Percentiles rank a stretch among this genome's conserved stretches.
phyloP scores from a whole-genome alignment of 768 basidiomycete genomes.

The Agrocybe praecox region DNA sequence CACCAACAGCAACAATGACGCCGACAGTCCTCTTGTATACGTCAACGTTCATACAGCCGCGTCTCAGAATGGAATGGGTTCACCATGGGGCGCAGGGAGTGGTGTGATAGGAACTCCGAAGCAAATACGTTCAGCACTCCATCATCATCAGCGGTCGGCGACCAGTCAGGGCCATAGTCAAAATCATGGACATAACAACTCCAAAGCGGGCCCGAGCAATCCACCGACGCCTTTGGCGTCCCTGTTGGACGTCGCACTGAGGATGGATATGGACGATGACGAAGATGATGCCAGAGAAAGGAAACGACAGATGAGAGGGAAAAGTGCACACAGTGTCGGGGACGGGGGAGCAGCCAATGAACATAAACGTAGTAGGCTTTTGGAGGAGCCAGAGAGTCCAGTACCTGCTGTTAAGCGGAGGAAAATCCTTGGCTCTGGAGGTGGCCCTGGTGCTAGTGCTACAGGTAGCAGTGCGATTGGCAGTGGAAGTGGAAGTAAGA shows the following conservation, averaged over 20 bases:
- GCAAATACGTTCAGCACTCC: constrained; percentile 5
- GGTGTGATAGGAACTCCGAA: constrained; percentile 14
- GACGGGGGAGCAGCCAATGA: too few relatives aligned
- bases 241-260: constrained; percentile 59
- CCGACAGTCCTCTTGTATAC: constrained; percentile 20
- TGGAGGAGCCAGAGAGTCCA: constrained; percentile 36
- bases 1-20: too few relatives aligned
- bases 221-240: constrained; percentile 54
- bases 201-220: constrained; percentile 11
- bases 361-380: neutral
- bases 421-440: constrained; percentile 17
- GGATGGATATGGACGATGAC: constrained; percentile 40
- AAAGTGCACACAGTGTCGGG: too few relatives aligned
- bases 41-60: constrained; percentile 24
- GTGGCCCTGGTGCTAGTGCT: too few relatives aligned
- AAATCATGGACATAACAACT: constrained; percentile 4
- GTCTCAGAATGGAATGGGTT: neutral
- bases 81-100: constrained; percentile 11
- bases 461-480: neutral
- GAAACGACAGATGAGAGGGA: neutral
- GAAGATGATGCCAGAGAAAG: neutral
- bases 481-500: neutral
- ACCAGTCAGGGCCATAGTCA: neutral
- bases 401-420: constrained; percentile 29
- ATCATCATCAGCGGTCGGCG: too few relatives aligned